These are phyloP conservation scores for Begonia fuchsioides DNA, from an alignment of 306 rosid genomes.

Conservation along the genomic window DNA sequence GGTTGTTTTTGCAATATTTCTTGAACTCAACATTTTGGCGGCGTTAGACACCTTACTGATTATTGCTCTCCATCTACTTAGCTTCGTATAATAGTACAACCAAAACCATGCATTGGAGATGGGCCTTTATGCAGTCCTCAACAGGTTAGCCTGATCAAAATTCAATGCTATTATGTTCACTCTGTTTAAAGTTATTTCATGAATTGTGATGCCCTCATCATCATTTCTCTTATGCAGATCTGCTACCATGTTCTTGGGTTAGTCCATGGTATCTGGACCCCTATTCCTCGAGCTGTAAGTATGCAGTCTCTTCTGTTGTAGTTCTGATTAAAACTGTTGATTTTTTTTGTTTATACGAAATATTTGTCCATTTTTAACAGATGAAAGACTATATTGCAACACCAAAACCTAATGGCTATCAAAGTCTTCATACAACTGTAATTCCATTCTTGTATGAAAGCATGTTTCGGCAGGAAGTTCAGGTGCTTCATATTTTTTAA, in stretches of 20 bases:
- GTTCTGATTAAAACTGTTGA: background rate
- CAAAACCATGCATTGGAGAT: conserved; percentile 58
- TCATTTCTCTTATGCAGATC: conserved; percentile 45
- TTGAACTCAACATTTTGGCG: conserved; percentile 7
- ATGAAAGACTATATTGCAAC: conserved; percentile 95
- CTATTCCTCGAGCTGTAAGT: conserved; percentile 93
- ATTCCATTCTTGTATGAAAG: conserved; percentile 95
- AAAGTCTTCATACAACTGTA: conserved; percentile 90
- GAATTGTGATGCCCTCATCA: conserved; percentile 7
- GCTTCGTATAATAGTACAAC: conserved; percentile 87
- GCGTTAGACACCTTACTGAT: conserved; percentile 14
- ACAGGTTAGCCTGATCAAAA: conserved; percentile 39
- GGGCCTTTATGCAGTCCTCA: conserved; percentile 87
- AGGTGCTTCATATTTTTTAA: conserved; percentile 39
- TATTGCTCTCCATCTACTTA: conserved; percentile 29
- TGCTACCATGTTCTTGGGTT: conserved; percentile 94
- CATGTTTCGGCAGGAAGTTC: conserved; percentile 89
- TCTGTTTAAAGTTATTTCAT: background rate
- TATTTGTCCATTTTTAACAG: conserved; percentile 21
- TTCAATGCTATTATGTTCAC: conserved; percentile 8
- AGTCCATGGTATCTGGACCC: conserved; percentile 95
- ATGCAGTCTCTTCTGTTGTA: conserved; percentile 20
- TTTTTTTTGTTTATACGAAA: background rate
- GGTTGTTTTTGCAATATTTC: conserved; percentile 37
- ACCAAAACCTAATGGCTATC: conserved; percentile 96